Conservation (phyloP, 176 grass and related monocot genomes). For the Triticum monococcum region DNA sequence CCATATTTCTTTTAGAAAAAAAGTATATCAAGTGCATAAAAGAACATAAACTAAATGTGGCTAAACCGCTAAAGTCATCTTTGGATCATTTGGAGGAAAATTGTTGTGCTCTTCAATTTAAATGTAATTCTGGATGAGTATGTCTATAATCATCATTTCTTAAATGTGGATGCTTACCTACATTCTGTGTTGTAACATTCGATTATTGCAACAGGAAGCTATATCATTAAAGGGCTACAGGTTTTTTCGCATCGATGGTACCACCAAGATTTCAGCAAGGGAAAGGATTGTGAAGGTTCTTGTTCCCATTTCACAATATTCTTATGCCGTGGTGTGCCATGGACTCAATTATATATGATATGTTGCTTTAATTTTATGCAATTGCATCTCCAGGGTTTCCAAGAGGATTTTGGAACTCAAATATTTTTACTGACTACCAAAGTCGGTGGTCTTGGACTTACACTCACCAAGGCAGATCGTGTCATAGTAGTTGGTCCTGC, state of each 20-base stretch:
- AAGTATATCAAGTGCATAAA: too few species aligned
- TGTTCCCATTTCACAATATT: background rate
- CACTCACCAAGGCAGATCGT: constrained; percentile 23
- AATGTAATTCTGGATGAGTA: background rate
- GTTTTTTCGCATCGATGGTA: constrained; percentile 85
- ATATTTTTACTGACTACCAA: constrained; percentile 91
- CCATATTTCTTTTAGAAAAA: too few species aligned
- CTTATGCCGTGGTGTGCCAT: constrained; percentile 2
- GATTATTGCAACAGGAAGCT: constrained; percentile 55
- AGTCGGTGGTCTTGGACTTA: constrained; percentile 71
- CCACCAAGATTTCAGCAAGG: constrained; percentile 69
- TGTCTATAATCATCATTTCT: background rate
- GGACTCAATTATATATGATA: constrained; percentile 11
- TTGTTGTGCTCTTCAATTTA: too few species aligned
- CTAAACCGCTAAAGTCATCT: too few species aligned
- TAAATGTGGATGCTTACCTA: background rate
- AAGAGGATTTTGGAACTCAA: constrained; percentile 67
- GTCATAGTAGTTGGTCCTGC: constrained; percentile 95
- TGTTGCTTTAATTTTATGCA: constrained; percentile 14
- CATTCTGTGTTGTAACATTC: constrained; percentile 9
- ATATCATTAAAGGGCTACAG: constrained; percentile 67
- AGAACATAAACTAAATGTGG: too few species aligned
- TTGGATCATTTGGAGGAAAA: too few species aligned
- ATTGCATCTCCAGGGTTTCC: constrained; percentile 67
- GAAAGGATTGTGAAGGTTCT: constrained; percentile 82